Percentiles rank a stretch among this genome's conserved stretches.
phyloP scores from a whole-genome alignment of 345 rosid genomes.

The Bruguiera parviflora region DNA sequence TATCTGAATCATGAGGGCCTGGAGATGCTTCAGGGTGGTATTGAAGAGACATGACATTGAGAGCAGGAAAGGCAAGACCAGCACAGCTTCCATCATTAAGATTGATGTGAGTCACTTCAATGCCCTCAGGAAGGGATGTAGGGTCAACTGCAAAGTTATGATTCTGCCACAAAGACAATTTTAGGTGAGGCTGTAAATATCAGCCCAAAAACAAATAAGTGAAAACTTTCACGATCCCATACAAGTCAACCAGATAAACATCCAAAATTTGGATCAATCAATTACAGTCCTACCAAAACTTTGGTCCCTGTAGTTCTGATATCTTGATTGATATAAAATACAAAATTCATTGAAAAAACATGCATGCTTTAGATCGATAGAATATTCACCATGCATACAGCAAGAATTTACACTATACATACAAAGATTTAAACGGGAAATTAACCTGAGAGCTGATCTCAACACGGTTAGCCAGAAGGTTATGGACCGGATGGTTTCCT shows the following conservation, averaged over 20 bases:
- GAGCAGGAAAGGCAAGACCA: constrained; percentile 74
- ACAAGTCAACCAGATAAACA: background rate
- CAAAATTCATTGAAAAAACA: background rate
- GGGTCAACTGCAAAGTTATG: constrained; percentile 98
- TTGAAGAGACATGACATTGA: constrained; percentile 85
- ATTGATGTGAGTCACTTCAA: constrained; percentile 88
- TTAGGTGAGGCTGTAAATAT: constrained; percentile 7
- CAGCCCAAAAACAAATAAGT: background rate
- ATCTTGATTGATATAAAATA: background rate
- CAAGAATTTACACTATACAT: background rate
- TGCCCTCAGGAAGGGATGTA: constrained; percentile 75
- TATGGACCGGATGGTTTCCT: constrained; percentile 90
- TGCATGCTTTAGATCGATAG: too few species aligned
- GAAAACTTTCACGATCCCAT: background rate
- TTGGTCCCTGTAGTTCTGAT: background rate
- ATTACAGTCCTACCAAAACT: background rate
- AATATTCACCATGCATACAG: background rate
- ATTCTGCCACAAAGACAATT: constrained; percentile 50
- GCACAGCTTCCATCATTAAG: constrained; percentile 98
- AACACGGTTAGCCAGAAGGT: constrained; percentile 60
- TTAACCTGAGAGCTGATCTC: constrained; percentile 95
- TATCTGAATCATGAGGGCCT: constrained; percentile 94
- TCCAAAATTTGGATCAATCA: background rate
- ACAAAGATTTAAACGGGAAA: background rate
- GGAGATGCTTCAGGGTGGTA: constrained; percentile 99